Conservation (phyloP, 2,329 filamentous ascomycete species). For the Ophiocordyceps camponoti-rufipedis region DNA sequence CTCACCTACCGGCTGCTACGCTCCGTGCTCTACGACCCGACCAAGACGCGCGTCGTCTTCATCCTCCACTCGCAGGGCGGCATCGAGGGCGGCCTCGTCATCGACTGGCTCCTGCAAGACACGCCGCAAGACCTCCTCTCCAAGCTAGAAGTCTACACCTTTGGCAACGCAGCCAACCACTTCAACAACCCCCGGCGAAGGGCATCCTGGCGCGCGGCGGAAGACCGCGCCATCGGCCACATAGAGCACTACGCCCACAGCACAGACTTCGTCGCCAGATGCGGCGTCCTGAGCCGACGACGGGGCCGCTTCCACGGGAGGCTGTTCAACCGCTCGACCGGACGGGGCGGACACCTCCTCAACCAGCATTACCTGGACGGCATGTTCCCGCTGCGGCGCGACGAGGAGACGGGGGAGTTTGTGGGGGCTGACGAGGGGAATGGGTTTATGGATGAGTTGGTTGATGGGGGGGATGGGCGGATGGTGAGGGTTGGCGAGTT, state of each 20-base stretch:
- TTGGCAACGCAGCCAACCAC: slow-evolving; percentile 62
- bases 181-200: slow-evolving; percentile 58
- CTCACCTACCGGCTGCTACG: slow-evolving; percentile 45
- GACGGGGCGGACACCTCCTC: slow-evolving; percentile 37
- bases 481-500: slow-evolving; percentile 36
- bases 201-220: slow-evolving; percentile 7
- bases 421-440: slow-evolving; percentile 27
- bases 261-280: slow-evolving; percentile 54
- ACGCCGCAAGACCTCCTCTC: slow-evolving; percentile 44
- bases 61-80: slow-evolving; percentile 64
- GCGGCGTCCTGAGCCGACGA: slow-evolving; percentile 47
- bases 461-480: slow-evolving; percentile 25
- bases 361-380: slow-evolving; percentile 43
- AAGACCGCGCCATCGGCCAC: slow-evolving; percentile 38
- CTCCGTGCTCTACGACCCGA: slow-evolving; percentile 39
- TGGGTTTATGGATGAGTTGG: slow-evolving; percentile 41
- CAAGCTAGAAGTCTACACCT: slow-evolving; percentile 62
- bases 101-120: slow-evolving; percentile 64
- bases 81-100: slow-evolving; percentile 52
- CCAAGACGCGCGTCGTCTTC: slow-evolving; percentile 51
- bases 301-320: slow-evolving; percentile 37
- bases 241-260: slow-evolving; percentile 70
- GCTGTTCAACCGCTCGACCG: slow-evolving; percentile 35
- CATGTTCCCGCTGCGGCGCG: slow-evolving; percentile 35
- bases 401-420: slow-evolving; percentile 22